Conservation (phyloP, 1,284 basidiomycete genomes). For the Wolfiporia cocos region DNA sequence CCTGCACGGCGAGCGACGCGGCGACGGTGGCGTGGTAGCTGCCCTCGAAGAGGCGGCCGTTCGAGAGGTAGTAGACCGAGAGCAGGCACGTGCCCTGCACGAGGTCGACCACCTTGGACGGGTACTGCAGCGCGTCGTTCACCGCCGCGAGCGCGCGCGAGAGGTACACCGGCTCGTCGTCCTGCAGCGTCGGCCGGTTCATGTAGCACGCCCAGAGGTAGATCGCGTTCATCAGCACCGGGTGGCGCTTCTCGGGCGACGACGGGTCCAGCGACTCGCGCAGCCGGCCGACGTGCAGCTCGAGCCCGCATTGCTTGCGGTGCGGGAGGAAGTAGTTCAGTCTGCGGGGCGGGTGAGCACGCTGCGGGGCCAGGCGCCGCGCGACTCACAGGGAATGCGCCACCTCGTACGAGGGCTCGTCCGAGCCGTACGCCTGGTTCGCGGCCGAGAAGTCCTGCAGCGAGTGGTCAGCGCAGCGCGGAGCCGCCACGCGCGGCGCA, state of each 20-base stretch:
- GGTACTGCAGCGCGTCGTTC: slow-evolving; percentile 49
- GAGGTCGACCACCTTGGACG: slow-evolving; percentile 54
- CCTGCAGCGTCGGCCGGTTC: slow-evolving; percentile 59
- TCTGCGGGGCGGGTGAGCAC: slow-evolving; percentile 27
- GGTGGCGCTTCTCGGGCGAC: slow-evolving; percentile 55
- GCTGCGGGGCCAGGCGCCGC: neutral
- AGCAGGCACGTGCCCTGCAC: slow-evolving; percentile 70
- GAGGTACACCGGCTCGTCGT: slow-evolving; percentile 66
- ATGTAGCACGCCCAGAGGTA: slow-evolving; percentile 78
- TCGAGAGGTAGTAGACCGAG: slow-evolving; percentile 67
- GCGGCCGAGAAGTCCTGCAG: no score
- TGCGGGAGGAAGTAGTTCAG: slow-evolving; percentile 73
- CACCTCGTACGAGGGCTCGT: neutral
- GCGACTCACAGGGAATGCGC: neutral
- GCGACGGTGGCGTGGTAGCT: slow-evolving; percentile 68
- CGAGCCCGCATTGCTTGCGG: slow-evolving; percentile 65
- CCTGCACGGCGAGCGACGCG: slow-evolving; percentile 59
- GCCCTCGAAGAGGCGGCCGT: slow-evolving; percentile 66
- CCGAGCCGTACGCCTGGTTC: neutral
- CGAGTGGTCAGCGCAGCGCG: no score
- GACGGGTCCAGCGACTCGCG: slow-evolving; percentile 50
- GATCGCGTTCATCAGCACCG: slow-evolving; percentile 70
- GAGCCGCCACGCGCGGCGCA: no score
- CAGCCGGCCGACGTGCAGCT: slow-evolving; percentile 57
- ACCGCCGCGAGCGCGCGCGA: slow-evolving; percentile 51